Evolutionary conservation across 768 basidiomycete genomes (phyloP).

Genomic region (Filobasidium wieringae): DNA sequence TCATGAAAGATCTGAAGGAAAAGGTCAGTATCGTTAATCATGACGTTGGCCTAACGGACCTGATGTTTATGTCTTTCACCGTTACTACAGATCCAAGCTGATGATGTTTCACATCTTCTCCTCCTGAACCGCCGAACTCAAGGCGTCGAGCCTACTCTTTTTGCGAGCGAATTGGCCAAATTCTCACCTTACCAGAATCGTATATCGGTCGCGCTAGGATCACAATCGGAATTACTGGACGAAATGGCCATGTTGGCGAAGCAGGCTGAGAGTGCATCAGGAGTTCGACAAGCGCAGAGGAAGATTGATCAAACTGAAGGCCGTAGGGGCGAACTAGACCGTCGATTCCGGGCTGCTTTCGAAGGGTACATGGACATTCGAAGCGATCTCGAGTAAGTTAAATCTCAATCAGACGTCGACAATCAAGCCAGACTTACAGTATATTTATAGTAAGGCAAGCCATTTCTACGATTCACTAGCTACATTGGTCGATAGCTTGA

Average conservation of each 20-base stretch:
- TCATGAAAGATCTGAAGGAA: constrained; percentile 87
- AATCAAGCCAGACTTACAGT: neutral
- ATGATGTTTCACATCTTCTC: constrained; percentile 90
- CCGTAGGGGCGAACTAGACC: constrained; percentile 60
- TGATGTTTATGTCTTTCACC: neutral
- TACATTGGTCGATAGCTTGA: constrained; percentile 51
- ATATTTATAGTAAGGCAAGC: constrained; percentile 58
- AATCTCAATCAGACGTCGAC: neutral
- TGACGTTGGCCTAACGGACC: neutral
- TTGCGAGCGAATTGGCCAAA: constrained; percentile 88
- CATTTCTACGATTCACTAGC: constrained; percentile 76
- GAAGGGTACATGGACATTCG: constrained; percentile 79
- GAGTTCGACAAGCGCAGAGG: constrained; percentile 61
- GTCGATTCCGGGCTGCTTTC: constrained; percentile 60
- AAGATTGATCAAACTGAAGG: constrained; percentile 75
- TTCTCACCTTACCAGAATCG: constrained; percentile 84
- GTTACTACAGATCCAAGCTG: constrained; percentile 63
- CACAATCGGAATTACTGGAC: constrained; percentile 60
- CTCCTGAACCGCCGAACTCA: constrained; percentile 78
- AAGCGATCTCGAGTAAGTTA: constrained; percentile 65
- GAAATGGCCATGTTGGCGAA: constrained; percentile 69
- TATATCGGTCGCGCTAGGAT: constrained; percentile 61
- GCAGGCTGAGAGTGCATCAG: constrained; percentile 56
- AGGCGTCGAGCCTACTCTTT: constrained; percentile 71
- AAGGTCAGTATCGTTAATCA: constrained; percentile 50